A percentile compares a stretch with the other conserved stretches of the same genome.
These are phyloP conservation scores for Malassezia sympodialis DNA, from an alignment of 1,284 basidiomycete species.

Conservation along the genomic window DNA sequence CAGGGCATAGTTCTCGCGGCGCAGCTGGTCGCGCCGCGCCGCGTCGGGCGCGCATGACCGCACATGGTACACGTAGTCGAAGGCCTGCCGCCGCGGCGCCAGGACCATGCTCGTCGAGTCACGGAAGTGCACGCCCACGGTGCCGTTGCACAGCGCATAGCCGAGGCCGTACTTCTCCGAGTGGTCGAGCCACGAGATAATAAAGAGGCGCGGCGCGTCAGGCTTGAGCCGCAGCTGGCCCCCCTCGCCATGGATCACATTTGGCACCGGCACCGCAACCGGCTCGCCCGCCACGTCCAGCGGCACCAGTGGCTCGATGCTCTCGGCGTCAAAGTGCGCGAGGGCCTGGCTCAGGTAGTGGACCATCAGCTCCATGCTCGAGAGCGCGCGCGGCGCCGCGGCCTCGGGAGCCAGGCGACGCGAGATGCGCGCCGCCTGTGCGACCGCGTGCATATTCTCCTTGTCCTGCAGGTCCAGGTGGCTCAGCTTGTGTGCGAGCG, in stretches of 20 bases:
- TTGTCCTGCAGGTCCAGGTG: conserved; percentile 23
- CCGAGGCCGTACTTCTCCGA: conserved; percentile 98
- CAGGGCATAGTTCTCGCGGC: conserved; percentile 29
- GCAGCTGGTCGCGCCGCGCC: conserved; percentile 24
- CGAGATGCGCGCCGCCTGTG: conserved; percentile 5
- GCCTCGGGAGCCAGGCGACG: background rate
- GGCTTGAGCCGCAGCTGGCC: conserved; percentile 51
- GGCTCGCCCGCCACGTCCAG: conserved; percentile 16
- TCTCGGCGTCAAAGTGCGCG: conserved; percentile 53
- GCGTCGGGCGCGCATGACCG: conserved; percentile 8
- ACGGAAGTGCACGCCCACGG: conserved; percentile 89
- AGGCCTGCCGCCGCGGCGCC: conserved; percentile 66
- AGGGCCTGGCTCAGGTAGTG: conserved; percentile 63
- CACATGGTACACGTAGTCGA: conserved; percentile 36
- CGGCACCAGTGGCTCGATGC: conserved; percentile 53
- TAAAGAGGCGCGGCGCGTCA: conserved; percentile 70
- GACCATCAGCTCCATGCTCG: conserved; percentile 49
- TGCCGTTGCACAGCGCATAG: conserved; percentile 86
- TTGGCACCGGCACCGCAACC: conserved; percentile 7
- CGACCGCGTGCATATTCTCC: conserved; percentile 23
- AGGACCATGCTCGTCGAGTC: conserved; percentile 79
- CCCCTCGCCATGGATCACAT: conserved; percentile 28
- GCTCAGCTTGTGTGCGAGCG: conserved; percentile 22
- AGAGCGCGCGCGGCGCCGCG: background rate
- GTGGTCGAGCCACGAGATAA: conserved; percentile 95